Percentiles rank a stretch among this genome's conserved stretches.
Evolutionary conservation across 768 basidiomycete genomes (phyloP).

Genomic region (Kwoniella sp.): DNA sequence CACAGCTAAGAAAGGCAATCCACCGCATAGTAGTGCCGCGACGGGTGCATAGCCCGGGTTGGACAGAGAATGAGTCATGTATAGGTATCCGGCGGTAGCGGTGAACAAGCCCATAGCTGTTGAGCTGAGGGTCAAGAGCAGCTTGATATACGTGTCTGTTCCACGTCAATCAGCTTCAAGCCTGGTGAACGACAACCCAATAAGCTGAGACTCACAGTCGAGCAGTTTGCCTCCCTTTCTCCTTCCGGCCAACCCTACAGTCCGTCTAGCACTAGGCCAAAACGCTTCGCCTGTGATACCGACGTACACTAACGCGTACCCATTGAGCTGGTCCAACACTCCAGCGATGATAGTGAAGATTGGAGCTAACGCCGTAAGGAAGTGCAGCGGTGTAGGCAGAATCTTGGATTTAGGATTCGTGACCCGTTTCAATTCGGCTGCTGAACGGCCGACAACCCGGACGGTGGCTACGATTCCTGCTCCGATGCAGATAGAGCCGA

Average conservation of each 20-base stretch:
- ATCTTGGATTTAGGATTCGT: constrained; percentile 46
- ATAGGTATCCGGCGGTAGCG: constrained; percentile 78
- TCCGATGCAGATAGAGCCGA: constrained; percentile 77
- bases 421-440: constrained; percentile 44
- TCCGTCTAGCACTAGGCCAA: constrained; percentile 63
- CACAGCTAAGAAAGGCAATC: constrained; percentile 77
- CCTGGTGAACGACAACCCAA: too few species aligned
- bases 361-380: constrained; percentile 50
- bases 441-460: constrained; percentile 60
- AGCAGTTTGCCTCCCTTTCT: constrained; percentile 50
- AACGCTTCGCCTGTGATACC: constrained; percentile 76
- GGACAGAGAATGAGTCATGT: constrained; percentile 77
- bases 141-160: constrained; percentile 70
- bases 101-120: constrained; percentile 79
- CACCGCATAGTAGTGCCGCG: constrained; percentile 74
- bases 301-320: constrained; percentile 70
- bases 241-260: constrained; percentile 60
- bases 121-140: constrained; percentile 65
- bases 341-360: constrained; percentile 56
- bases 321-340: constrained; percentile 62
- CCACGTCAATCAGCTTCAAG: constrained; percentile 28
- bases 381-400: constrained; percentile 48
- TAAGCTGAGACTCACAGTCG: constrained; percentile 54
- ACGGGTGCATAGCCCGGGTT: constrained; percentile 73
- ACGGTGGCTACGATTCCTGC: constrained; percentile 74